phyloP scores from a whole-genome alignment of 2,329 filamentous ascomycete species.

The Hypoxylon rubiginosum region DNA sequence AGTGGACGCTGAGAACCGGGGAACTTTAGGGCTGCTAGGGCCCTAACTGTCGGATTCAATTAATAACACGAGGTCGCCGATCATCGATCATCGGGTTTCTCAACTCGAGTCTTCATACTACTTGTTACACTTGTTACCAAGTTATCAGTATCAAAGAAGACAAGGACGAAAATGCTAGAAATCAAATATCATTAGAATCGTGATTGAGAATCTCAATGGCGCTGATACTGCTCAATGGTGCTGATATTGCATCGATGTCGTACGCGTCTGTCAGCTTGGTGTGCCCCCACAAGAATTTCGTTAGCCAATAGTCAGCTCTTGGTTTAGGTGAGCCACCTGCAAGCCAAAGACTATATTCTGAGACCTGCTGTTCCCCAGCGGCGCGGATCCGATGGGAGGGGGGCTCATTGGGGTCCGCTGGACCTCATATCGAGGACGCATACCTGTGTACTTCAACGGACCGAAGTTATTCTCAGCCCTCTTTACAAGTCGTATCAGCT shows the following conservation, averaged over 20 bases:
- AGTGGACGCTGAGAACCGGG: slow-evolving; percentile 3
- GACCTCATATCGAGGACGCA: background rate
- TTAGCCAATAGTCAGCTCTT: slow-evolving; percentile 22
- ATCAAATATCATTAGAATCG: background rate
- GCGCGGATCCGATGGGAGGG: background rate
- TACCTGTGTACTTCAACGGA: background rate
- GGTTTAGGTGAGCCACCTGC: slow-evolving; percentile 17
- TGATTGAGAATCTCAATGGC: background rate
- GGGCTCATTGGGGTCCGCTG: background rate
- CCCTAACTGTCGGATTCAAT: slow-evolving; percentile 15
- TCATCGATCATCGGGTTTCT: background rate
- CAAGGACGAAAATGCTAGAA: background rate
- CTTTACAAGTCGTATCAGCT: background rate
- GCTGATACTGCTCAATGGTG: too few species aligned
- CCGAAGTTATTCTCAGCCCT: background rate
- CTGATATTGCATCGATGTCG: background rate
- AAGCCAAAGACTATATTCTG: slow-evolving; percentile 20
- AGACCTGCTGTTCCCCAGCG: slow-evolving; percentile 4
- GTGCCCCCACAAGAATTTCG: background rate
- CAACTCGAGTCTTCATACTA: background rate
- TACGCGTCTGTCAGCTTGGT: background rate
- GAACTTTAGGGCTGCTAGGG: background rate
- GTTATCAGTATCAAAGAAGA: background rate
- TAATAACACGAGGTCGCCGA: slow-evolving; percentile 3
- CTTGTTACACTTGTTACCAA: too few species aligned